Evolutionary conservation across 352 stramenopile species (phyloP).

Genomic region (Pythium vanterpoolii): DNA sequence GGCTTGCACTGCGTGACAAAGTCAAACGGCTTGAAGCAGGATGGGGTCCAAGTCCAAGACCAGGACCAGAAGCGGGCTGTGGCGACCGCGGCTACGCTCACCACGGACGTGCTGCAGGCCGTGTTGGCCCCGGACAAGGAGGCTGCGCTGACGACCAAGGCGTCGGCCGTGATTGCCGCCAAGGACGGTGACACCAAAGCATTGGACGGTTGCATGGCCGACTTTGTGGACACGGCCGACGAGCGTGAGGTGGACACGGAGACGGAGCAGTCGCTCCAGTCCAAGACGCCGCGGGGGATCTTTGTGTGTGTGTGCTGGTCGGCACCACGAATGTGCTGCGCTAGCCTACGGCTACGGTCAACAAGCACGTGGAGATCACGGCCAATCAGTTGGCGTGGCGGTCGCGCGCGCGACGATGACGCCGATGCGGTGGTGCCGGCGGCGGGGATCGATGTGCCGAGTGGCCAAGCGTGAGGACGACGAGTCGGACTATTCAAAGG

Average conservation of each 20-base stretch:
- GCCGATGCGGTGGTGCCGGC: constrained; percentile 13
- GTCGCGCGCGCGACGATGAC: constrained; percentile 9
- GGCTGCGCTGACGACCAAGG: constrained; percentile 32
- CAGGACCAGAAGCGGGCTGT: constrained; percentile 1
- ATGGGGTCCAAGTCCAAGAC: too few relatives aligned
- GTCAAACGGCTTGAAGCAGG: constrained; percentile 15
- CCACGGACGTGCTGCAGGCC: constrained; percentile 20
- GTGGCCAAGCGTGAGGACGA: too few relatives aligned
- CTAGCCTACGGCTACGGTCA: constrained; percentile 21
- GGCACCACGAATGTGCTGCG: constrained; percentile 28
- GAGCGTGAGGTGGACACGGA: constrained; percentile 13
- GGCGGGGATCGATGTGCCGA: neutral
- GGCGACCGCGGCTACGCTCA: constrained; percentile 8
- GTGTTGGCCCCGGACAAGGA: constrained; percentile 23
- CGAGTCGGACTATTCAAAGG: too few relatives aligned
- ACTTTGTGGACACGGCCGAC: constrained; percentile 22
- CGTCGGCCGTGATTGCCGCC: constrained; percentile 26
- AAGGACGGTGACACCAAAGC: constrained; percentile 22
- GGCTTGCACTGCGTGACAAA: constrained; percentile 23
- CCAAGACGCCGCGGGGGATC: constrained; percentile 4
- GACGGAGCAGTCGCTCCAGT: constrained; percentile 21
- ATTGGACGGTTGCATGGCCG: constrained; percentile 15
- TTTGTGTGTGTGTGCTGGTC: constrained; percentile 8
- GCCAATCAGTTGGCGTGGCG: constrained; percentile 28
- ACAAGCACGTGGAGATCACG: constrained; percentile 28